Evolutionary conservation across 2,329 filamentous ascomycete genomes (phyloP), one percentile per base, ranked within the genome.

Genomic region (Neonectria punicea): DNA sequence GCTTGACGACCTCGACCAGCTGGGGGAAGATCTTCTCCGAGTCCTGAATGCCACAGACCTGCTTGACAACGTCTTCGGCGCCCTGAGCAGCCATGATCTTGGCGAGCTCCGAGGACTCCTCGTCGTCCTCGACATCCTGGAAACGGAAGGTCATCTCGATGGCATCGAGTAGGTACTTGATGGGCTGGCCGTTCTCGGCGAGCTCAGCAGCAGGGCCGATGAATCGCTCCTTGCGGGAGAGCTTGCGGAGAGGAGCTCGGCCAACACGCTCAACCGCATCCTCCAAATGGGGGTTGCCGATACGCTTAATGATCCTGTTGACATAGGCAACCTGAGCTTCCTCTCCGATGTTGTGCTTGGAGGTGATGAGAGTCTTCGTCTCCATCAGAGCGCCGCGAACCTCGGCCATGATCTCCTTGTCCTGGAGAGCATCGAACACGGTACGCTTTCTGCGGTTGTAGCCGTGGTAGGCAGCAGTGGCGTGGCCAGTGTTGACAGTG

Each of bases 401-500:
- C 73, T 93, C 89, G 53, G 88, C 84, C 80, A 92, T 88, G 76
- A 99, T 97, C 75, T 90, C 86, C 76, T 89, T 85, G 78, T 98
- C 93, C 67, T 89, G 88, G 69, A 98, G 87, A 9, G 94, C 92
- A 74, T 98, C 95, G 78, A 96, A 93, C 72, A 99, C 93, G 66
- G 92, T 97, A 76, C 88, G 86, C 86, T 97, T 95, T 77, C 92
- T 90, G 71, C 90, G 88, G 83, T 94, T 87, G 87, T 97, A 92
- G 60, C 94, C 95, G 81, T 96, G 94, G 87, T 98, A 98, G 65
- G 96, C 95, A 20, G 94, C 94, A 8, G 95, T 97, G 65, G 96
- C 96, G 79, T 99, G 96, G 61, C 94, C 92, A 22, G 96, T 99
- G 88, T 99, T 99, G 87, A 99, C 95, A 22, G 96, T 99, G 87